Evolutionary conservation across 495 filamentous ascomycete genomes (phyloP), one percentile per base, ranked within the genome.

Genomic region (Lentithecium fluviatile): DNA sequence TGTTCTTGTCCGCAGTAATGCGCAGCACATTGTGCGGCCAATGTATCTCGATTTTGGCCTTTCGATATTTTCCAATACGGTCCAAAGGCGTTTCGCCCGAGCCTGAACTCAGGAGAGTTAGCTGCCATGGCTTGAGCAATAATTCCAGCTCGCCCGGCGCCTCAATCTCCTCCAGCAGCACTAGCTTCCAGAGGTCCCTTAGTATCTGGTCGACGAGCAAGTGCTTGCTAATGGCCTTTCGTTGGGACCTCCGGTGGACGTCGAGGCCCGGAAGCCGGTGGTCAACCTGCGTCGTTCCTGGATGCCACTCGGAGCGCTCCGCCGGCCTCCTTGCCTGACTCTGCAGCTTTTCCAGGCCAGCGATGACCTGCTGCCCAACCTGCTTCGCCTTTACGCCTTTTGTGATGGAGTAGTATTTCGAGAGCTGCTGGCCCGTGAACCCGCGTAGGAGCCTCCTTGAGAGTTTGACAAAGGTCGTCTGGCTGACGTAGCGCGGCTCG

Each of bases 1-100:
- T 64, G 57, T 45, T 65, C 40, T 64, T 68, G 45, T 64, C 61
- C n/a, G 60, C 60, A 6, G 60, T 68, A 10, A 68, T 68, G 15
- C 65, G 56, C 1, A 68, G 34, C 36, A 68, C 25, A 50, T 50
- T 47, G 40, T 64, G 48, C 7, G 43, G 37, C 49, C 45, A 47
- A 32, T 47, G 51, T 23, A 65, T 45, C 40, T 68, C 60, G 25
- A 68, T 52, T 40, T 64, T 68, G 12, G 56, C 60, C 19, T 59
- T 68, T 29, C 65, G 50, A 13, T 42, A 13, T 12, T 13, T n/a
- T 3, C 61, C 56, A 34, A 68, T 57, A 12, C 29, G 45, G 29
- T 68, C 65, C 2, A 68, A 48, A 6, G 37, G 26, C 5, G 56
- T 60, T 10, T 56, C 24, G 24, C 7, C 42, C 7, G 6, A 45